A percentile compares a stretch with the other conserved stretches of the same genome.
These are phyloP conservation scores for Choanephora cucurbitarum DNA, from an alignment of 371 early-diverging fungal genomes.

Conservation along the genomic window DNA sequence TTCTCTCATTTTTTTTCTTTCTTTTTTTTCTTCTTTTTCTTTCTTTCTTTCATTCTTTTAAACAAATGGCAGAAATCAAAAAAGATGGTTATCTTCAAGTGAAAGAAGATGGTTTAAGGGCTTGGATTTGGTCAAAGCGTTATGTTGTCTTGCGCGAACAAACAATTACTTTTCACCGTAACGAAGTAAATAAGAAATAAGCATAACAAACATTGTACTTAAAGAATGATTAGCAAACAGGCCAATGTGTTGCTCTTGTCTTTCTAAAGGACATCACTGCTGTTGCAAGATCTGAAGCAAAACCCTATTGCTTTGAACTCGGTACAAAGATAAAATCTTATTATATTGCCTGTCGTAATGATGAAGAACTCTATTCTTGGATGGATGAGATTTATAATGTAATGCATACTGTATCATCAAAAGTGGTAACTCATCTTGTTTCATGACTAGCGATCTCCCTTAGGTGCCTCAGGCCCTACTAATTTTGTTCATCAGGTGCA, in stretches of 20 bases:
- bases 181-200: conserved; percentile 60
- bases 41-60: background rate
- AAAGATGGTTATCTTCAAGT: conserved; percentile 71
- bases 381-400: conserved; percentile 83
- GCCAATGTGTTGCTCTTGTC: conserved; percentile 59
- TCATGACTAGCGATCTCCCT: conserved; percentile 26
- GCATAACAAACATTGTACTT: conserved; percentile 38
- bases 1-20: background rate
- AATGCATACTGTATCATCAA: conserved; percentile 30
- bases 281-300: conserved; percentile 71
- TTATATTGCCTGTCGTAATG: conserved; percentile 73
- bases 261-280: conserved; percentile 74
- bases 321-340: conserved; percentile 73
- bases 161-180: conserved; percentile 81
- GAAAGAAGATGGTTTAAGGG: conserved; percentile 75
- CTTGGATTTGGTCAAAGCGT: conserved; percentile 86
- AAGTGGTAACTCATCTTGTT: conserved; percentile 36
- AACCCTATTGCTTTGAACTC: conserved; percentile 78
- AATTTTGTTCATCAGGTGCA: conserved; percentile 87
- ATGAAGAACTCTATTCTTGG: conserved; percentile 88
- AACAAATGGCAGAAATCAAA: conserved; percentile 42
- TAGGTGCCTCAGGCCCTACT: conserved; percentile 75
- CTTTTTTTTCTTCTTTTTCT: conserved; percentile 1
- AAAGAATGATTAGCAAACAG: conserved; percentile 35
- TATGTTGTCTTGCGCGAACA: conserved; percentile 84